Evolutionary conservation across 169 alveolate genomes (phyloP).

Genomic region (Plasmodium vivax): DNA sequence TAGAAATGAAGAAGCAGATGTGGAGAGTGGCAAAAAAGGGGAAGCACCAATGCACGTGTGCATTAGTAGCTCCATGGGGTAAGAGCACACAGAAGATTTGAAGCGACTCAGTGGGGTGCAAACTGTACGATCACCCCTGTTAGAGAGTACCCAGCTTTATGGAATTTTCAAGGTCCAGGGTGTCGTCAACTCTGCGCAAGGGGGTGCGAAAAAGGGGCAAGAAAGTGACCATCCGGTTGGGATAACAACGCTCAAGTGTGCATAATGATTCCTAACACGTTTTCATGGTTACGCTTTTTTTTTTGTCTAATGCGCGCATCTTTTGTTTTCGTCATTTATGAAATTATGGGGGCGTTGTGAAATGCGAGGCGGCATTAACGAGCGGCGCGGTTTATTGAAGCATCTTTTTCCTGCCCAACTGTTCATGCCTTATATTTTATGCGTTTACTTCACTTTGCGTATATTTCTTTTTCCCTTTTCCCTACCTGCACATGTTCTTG

Average conservation of each 20-base stretch:
- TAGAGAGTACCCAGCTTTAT: slow-evolving; percentile 32
- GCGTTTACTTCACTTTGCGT: too few species aligned
- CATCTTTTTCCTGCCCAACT: too few species aligned
- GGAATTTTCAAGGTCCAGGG: slow-evolving; percentile 54
- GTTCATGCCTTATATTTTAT: too few species aligned
- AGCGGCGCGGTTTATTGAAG: too few species aligned
- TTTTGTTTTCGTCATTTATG: too few species aligned
- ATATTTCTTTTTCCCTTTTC: not conserved
- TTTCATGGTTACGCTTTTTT: not conserved
- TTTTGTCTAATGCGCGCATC: not conserved
- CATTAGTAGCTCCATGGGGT: not conserved
- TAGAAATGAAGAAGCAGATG: not conserved
- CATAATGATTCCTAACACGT: not conserved
- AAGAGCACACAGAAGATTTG: not conserved
- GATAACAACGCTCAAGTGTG: not conserved
- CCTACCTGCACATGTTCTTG: slow-evolving; percentile 74
- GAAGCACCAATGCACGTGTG: not conserved
- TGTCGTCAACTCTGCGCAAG: slow-evolving; percentile 42
- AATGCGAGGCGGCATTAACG: too few species aligned
- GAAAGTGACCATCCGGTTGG: not conserved
- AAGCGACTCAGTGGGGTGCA: not conserved
- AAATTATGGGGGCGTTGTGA: too few species aligned
- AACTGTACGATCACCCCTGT: not conserved
- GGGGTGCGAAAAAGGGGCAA: not conserved
- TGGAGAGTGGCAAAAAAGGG: not conserved